Evolutionary conservation across 2,329 filamentous ascomycete species (phyloP).

Genomic region (Apiospora rasikravindrae): DNA sequence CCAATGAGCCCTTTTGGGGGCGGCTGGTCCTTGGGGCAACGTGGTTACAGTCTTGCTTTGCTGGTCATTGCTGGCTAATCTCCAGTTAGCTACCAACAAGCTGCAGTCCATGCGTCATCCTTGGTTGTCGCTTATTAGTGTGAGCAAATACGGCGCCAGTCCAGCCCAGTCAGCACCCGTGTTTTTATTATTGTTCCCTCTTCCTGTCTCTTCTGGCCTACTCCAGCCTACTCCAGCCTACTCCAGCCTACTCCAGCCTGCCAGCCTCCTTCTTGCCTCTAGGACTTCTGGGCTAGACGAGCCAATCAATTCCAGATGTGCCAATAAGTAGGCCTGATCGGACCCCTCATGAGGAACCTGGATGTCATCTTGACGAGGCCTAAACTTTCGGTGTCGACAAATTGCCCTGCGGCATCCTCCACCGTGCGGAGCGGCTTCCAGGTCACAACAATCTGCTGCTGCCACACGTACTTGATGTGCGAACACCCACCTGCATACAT

Average conservation of each 20-base stretch:
- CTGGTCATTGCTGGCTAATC: conserved; percentile 1
- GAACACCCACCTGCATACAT: not conserved
- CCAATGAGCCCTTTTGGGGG: not conserved
- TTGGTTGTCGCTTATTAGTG: conserved; percentile 5
- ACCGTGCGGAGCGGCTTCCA: not conserved
- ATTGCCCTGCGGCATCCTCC: not conserved
- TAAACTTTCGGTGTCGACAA: not conserved
- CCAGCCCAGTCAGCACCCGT: not conserved
- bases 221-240: no score
- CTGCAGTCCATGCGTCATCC: conserved; percentile 10
- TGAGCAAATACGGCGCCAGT: not conserved
- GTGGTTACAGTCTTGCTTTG: conserved; percentile 13
- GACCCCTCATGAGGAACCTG: not conserved
- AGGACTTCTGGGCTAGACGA: not conserved
- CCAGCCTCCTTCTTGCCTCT: no score
- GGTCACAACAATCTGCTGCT: not conserved
- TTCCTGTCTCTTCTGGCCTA: not conserved
- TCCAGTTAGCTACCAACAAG: not conserved
- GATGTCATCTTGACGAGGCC: not conserved
- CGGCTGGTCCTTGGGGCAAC: not conserved
- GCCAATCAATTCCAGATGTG: not conserved
- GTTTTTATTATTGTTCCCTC: not conserved
- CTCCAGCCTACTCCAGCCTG: no score
- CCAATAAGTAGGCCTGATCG: not conserved
- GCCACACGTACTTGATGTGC: not conserved